Evolutionary conservation across 2,329 filamentous ascomycete genomes (phyloP).

Genomic region (Graphilbum ipis-grandicollis): DNA sequence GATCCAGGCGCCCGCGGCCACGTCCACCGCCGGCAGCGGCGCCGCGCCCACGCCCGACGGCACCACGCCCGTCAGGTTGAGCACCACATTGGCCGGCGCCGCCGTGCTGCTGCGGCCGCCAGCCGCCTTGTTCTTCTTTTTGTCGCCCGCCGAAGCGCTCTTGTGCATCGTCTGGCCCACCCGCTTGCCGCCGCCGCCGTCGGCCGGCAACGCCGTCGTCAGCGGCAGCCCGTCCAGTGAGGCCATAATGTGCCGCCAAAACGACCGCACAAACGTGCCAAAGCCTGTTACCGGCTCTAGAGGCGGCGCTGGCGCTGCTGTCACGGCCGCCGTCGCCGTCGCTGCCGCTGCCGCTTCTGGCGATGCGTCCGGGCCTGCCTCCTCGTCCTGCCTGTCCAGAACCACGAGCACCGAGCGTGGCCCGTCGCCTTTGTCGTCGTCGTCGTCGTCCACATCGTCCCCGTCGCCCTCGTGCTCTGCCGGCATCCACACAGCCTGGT

Average conservation of each 20-base stretch:
- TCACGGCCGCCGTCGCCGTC: constrained; percentile 3
- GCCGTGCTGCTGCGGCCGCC: background rate
- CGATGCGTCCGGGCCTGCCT: too few species aligned
- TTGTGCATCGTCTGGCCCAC: background rate
- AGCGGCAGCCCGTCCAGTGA: constrained; percentile 19
- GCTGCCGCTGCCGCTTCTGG: constrained; percentile 3
- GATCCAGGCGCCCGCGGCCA: constrained; percentile 16
- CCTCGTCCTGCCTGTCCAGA: background rate
- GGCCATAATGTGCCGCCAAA: constrained; percentile 26
- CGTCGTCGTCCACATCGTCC: constrained; percentile 9
- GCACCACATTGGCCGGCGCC: constrained; percentile 14
- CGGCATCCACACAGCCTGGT: constrained; percentile 60
- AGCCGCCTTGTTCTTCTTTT: background rate
- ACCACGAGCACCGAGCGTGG: background rate
- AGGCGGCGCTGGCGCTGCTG: background rate
- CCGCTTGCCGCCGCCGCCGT: background rate
- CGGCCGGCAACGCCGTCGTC: constrained; percentile 6
- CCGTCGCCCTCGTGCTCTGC: constrained; percentile 22
- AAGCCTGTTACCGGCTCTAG: constrained; percentile 10
- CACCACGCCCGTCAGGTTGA: constrained; percentile 19
- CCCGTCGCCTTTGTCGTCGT: constrained; percentile 3
- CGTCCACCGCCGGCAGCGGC: constrained; percentile 23
- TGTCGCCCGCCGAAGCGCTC: background rate
- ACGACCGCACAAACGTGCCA: constrained; percentile 26
- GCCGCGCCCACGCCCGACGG: constrained; percentile 30